Percentiles rank a stretch among this genome's conserved stretches.
Evolutionary conservation across 176 grass and related monocot genomes (phyloP).

Genomic region (Bromus sterilis): DNA sequence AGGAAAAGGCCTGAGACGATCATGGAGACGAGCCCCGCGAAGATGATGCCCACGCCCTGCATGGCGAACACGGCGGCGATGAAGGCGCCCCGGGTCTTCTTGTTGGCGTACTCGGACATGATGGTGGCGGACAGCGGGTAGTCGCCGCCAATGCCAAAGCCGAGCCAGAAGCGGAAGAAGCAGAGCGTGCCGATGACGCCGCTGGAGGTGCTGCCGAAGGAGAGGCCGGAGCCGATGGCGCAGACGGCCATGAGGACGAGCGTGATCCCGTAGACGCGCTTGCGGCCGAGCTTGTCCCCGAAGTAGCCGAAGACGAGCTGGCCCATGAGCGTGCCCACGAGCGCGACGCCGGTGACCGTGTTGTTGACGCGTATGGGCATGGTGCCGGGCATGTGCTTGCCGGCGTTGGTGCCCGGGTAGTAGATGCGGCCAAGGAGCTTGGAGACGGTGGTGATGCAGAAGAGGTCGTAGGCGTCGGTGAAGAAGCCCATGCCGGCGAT

Average conservation of each 20-base stretch:
- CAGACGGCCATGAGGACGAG: conserved; percentile 5
- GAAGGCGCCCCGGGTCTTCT: conserved; percentile 46
- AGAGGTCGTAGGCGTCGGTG: conserved; percentile 77
- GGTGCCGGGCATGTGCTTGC: not conserved
- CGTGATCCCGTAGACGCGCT: conserved; percentile 17
- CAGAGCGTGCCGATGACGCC: conserved; percentile 48
- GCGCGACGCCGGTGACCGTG: conserved; percentile 34
- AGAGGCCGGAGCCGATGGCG: not conserved
- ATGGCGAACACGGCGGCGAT: conserved; percentile 56
- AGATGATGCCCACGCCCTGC: conserved; percentile 55
- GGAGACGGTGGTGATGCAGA: conserved; percentile 48
- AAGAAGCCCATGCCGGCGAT: conserved; percentile 88
- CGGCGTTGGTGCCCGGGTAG: not conserved
- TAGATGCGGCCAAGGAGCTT: conserved; percentile 61
- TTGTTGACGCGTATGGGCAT: not conserved
- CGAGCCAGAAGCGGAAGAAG: conserved; percentile 55
- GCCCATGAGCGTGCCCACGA: conserved; percentile 42
- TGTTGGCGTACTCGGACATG: conserved; percentile 65
- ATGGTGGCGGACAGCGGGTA: conserved; percentile 61
- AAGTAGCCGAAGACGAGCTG: conserved; percentile 56
- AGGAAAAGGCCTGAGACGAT: conserved; percentile 32
- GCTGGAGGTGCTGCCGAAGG: not conserved
- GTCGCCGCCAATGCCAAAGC: conserved; percentile 68
- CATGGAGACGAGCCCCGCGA: conserved; percentile 49
- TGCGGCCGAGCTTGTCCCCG: conserved; percentile 29